Base-by-base conservation (phyloP, 2,329 filamentous ascomycete species). In the Alternaria dauci region DNA sequence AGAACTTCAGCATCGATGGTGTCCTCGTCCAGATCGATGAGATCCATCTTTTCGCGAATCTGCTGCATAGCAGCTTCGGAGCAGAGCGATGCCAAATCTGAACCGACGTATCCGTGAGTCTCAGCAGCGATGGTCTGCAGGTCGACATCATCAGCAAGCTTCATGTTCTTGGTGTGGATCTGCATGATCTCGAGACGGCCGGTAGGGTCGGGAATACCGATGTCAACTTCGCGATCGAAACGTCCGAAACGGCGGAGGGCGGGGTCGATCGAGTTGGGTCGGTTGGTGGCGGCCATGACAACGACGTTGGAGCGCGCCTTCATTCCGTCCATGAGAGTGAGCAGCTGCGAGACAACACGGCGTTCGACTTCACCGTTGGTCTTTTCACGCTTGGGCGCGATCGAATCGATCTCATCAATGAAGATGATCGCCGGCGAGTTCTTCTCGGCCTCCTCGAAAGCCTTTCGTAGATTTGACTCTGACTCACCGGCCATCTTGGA, bases 121-220 rank as follows among this genome's bases (percentile, higher is more conserved):
- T 99, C 95, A 30, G 95, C 89, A 55, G 95, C 95, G 76, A 99
- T 97, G 76, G 93, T 90, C 85, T 97, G 94, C 44, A 99, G 88
- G 76, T 99, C 95, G 63, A 99, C 95, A 73, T 98, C 95, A 59
- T 98, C 95, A 61, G 83, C 93, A 63, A 99, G 88, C 87, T 99
- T 99, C 95, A 99, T 99, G 88, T 99, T 99, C 91, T 99, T 99
- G 81, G 95, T 99, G 87, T 99, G 95, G 71, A 99, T 99, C 82
- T 96, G 93, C 63, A 99, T 89, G 77, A 99, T 98, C 87, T 99
- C 95, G 38, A 99, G 91, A 87, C 95, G 95, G 67, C 95, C 95
- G 73, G 94, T 98, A 52, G 95, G 95, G 83, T 98, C 95, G 55
- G 95, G 95, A 70, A 98, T 96, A 76, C 94, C 94, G 76, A 99